A percentile compares a stretch with the other conserved stretches of the same genome.
Conservation (phyloP, 2,329 filamentous ascomycete species). For the Ophiocordyceps camponoti-leonardi region DNA sequence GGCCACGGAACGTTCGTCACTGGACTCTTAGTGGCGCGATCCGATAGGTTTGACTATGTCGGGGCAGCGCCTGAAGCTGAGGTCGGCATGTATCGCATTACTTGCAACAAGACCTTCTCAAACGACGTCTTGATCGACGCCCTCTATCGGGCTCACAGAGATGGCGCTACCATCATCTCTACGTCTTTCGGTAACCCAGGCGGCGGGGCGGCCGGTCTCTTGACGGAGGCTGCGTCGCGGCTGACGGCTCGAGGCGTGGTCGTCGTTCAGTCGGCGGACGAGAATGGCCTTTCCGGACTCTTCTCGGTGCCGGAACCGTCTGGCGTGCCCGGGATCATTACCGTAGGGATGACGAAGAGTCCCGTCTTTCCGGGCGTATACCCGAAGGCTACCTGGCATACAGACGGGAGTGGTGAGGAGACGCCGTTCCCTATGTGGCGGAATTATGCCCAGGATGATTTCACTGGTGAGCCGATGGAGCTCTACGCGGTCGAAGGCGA, state of each 20-base stretch:
- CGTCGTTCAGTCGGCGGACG: conserved; percentile 33
- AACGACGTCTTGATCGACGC: conserved; percentile 42
- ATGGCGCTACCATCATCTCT: conserved; percentile 39
- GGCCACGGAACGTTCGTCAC: conserved; percentile 40
- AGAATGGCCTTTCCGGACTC: not conserved
- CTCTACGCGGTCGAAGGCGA: conserved; percentile 33
- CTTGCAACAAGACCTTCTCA: conserved; percentile 28
- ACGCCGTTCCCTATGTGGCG: not conserved
- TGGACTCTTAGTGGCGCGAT: conserved; percentile 43
- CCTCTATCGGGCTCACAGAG: conserved; percentile 42
- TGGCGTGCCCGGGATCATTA: conserved; percentile 26
- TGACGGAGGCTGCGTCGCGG: conserved; percentile 29
- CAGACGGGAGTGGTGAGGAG: not conserved
- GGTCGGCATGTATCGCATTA: conserved; percentile 38
- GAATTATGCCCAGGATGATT: conserved; percentile 13
- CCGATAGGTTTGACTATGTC: conserved; percentile 34
- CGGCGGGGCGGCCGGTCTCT: conserved; percentile 34
- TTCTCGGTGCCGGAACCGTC: conserved; percentile 23
- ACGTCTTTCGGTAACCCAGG: conserved; percentile 31
- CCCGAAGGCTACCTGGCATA: not conserved
- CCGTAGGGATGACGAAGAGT: conserved; percentile 34
- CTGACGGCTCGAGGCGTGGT: conserved; percentile 36
- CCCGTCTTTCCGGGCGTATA: conserved; percentile 5
- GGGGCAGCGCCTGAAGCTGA: conserved; percentile 40
- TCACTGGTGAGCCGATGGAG: conserved; percentile 26